Evolutionary conservation across 2,329 filamentous ascomycete genomes (phyloP).

Genomic region (Tolypocladium pustulatum): DNA sequence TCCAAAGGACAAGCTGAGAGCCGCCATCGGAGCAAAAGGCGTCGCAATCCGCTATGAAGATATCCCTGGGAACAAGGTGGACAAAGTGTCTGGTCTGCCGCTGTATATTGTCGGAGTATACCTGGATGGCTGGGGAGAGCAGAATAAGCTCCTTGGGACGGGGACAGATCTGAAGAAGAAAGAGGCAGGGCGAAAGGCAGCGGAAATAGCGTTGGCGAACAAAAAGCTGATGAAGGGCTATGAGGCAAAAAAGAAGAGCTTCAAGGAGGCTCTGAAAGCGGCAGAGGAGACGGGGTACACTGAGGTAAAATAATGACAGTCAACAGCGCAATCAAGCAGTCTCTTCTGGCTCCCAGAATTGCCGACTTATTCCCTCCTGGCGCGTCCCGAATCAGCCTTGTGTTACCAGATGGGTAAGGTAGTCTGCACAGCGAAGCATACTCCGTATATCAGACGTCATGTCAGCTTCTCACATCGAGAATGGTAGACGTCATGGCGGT

Average conservation of each 20-base stretch:
- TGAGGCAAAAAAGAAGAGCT: constrained; percentile 35
- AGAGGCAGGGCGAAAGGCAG: constrained; percentile 59
- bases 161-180: constrained; percentile 57
- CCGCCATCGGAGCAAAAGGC: constrained; percentile 41
- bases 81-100: constrained; percentile 41
- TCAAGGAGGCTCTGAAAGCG: constrained; percentile 19
- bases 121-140: constrained; percentile 59
- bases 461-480: too few relatives aligned
- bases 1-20: constrained; percentile 20
- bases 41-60: constrained; percentile 53
- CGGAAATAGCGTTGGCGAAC: constrained; percentile 51
- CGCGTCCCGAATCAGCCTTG: not conserved
- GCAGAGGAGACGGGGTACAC: constrained; percentile 2
- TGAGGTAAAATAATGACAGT: not conserved
- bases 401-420: too few relatives aligned
- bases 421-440: too few relatives aligned
- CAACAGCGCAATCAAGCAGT: not conserved
- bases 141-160: constrained; percentile 47
- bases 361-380: not conserved
- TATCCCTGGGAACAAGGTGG: constrained; percentile 38
- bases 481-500: too few relatives aligned
- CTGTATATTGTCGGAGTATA: constrained; percentile 55
- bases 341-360: not conserved
- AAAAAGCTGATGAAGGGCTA: constrained; percentile 50
- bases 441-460: too few relatives aligned